Percentiles rank a stretch among this genome's conserved stretches.
These are phyloP conservation scores for Thelonectria olida DNA, from an alignment of 2,329 filamentous ascomycete genomes.

Conservation along the genomic window DNA sequence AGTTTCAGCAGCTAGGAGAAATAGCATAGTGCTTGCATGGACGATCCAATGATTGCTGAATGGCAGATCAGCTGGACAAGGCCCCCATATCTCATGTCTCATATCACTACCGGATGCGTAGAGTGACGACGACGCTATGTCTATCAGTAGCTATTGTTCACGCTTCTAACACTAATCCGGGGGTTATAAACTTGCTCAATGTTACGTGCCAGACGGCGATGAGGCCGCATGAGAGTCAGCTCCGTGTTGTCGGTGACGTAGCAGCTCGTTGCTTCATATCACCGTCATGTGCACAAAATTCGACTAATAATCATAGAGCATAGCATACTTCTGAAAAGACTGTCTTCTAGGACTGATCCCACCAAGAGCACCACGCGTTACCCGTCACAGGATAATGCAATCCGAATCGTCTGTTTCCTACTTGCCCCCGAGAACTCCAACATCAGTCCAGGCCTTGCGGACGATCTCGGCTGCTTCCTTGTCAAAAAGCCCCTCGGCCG, in stretches of 20 bases:
- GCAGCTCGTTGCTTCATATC: no score
- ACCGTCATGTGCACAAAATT: no score
- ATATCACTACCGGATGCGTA: not conserved
- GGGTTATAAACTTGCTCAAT: no score
- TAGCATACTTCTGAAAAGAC: not conserved
- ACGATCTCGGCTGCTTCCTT: conserved; percentile 54
- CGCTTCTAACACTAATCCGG: not conserved
- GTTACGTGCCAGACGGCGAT: no score
- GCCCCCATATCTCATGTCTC: conserved; percentile 1
- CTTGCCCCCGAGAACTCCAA: conserved; percentile 50
- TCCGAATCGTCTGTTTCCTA: conserved; percentile 22
- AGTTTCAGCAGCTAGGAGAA: conserved; percentile 4
- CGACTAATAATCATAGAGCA: not conserved
- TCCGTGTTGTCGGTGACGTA: no score
- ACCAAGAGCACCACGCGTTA: not conserved
- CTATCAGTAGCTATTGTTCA: not conserved
- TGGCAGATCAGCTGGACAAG: conserved; percentile 4
- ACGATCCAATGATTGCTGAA: not conserved
- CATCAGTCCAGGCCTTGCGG: conserved; percentile 57
- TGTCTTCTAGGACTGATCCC: not conserved
- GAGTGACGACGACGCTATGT: not conserved
- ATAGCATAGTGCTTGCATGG: not conserved
- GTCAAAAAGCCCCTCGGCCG: conserved; percentile 54
- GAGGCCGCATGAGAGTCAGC: no score
- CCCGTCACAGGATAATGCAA: conserved; percentile 25